phyloP scores from a whole-genome alignment of 805 yeast genomes.

The Torulaspora indica region DNA sequence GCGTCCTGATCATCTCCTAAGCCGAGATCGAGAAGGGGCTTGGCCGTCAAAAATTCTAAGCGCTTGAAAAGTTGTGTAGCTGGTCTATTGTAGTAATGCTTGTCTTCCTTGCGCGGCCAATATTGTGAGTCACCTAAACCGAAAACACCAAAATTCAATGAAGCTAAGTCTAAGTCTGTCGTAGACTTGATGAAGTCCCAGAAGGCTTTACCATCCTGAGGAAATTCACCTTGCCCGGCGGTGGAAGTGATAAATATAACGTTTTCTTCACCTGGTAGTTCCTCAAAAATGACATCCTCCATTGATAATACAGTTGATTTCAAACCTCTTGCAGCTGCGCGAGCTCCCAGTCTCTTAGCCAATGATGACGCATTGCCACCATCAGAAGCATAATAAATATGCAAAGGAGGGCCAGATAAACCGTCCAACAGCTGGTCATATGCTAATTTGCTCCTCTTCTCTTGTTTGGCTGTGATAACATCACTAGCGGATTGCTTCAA shows the following conservation, averaged over 20 bases:
- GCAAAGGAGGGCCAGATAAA: conserved; percentile 85
- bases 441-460: conserved; percentile 67
- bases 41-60: conserved; percentile 67
- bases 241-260: conserved; percentile 80
- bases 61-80: conserved; percentile 65
- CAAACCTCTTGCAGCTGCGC: conserved; percentile 73
- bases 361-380: conserved; percentile 83
- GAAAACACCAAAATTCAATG: conserved; percentile 64
- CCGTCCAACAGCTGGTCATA: conserved; percentile 75
- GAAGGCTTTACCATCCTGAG: conserved; percentile 69
- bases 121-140: conserved; percentile 93
- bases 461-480: conserved; percentile 55
- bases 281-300: conserved; percentile 68
- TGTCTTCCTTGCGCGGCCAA: conserved; percentile 97
- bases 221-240: conserved; percentile 94
- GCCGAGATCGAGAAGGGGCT: conserved; percentile 67
- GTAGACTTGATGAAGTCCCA: conserved; percentile 71
- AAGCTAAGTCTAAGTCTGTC: conserved; percentile 57
- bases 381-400: conserved; percentile 83
- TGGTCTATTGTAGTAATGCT: conserved; percentile 91
- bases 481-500: conserved; percentile 59
- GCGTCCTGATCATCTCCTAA: conserved; percentile 97
- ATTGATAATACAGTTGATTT: conserved; percentile 51
- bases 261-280: conserved; percentile 55
- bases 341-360: conserved; percentile 72